Percentiles rank a stretch among this genome's conserved stretches.
These are phyloP conservation scores for Aspergillus diversus DNA, from an alignment of 495 filamentous ascomycete genomes.

Conservation along the genomic window DNA sequence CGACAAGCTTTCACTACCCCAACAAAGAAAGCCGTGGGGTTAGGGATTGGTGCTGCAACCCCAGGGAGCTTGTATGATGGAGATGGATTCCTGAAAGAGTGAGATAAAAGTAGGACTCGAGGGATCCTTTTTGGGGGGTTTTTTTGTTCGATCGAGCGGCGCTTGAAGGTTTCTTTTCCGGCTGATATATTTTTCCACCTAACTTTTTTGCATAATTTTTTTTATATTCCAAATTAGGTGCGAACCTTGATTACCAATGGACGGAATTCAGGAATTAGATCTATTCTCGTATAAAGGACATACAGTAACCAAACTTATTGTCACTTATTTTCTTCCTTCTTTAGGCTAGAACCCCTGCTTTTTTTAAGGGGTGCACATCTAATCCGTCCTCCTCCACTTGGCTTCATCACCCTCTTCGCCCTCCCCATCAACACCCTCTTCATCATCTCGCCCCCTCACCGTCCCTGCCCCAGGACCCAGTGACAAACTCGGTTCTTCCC, in stretches of 20 bases:
- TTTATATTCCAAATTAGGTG: neutral
- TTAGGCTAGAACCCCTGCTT: neutral
- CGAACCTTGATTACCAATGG: too few relatives aligned
- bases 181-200: neutral
- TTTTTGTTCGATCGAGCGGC: constrained; percentile 3
- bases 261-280: too few relatives aligned
- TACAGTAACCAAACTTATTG: too few relatives aligned
- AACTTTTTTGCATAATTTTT: neutral
- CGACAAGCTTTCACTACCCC: constrained; percentile 37
- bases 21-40: constrained; percentile 35
- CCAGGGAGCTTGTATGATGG: constrained; percentile 54
- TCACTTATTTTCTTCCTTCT: neutral
- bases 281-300: too few relatives aligned
- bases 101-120: constrained; percentile 4
- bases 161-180: neutral
- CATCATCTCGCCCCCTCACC: constrained; percentile 51
- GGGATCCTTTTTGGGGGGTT: constrained; percentile 1
- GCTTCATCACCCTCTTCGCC: constrained; percentile 50
- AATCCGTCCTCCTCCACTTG: constrained; percentile 67
- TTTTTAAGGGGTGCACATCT: neutral
- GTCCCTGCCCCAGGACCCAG: constrained; percentile 63
- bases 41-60: constrained; percentile 40
- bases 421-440: constrained; percentile 39
- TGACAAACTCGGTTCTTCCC: constrained; percentile 40
- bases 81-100: constrained; percentile 53